Evolutionary conservation across 2,329 filamentous ascomycete species (phyloP).

Genomic region (Ophiostoma sp.): DNA sequence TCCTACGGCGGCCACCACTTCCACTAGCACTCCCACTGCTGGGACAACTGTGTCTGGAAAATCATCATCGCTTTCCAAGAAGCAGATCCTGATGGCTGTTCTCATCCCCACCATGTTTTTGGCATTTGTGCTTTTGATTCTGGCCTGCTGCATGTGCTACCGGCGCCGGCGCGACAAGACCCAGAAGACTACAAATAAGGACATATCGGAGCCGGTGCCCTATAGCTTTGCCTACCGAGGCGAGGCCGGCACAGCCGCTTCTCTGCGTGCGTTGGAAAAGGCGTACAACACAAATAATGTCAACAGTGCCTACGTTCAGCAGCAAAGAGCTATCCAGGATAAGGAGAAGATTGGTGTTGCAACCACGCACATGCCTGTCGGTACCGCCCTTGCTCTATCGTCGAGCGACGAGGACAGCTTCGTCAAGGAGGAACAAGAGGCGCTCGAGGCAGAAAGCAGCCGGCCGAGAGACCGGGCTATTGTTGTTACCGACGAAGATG

Average conservation of each 20-base stretch:
- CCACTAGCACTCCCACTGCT: constrained; percentile 2
- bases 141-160: constrained; percentile 24
- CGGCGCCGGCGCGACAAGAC: constrained; percentile 33
- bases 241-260: constrained; percentile 24
- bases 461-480: neutral
- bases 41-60: neutral
- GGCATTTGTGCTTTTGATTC: constrained; percentile 33
- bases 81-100: constrained; percentile 40
- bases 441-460: neutral
- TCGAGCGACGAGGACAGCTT: constrained; percentile 2
- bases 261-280: constrained; percentile 26
- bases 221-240: constrained; percentile 32
- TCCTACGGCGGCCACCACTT: constrained; percentile 11
- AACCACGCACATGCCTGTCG: constrained; percentile 5
- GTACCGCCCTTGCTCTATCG: constrained; percentile 17
- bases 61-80: constrained; percentile 13
- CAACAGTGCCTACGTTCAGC: constrained; percentile 12
- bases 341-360: constrained; percentile 12
- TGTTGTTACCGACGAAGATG: constrained; percentile 6
- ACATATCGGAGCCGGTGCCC: constrained; percentile 35
- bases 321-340: constrained; percentile 12
- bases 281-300: constrained; percentile 24
- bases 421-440: neutral
- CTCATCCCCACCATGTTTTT: constrained; percentile 42
- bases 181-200: constrained; percentile 28